A percentile compares a stretch with the other conserved stretches of the same genome.
phyloP scores from a whole-genome alignment of 768 basidiomycete species.

The Lactarius quietus region DNA sequence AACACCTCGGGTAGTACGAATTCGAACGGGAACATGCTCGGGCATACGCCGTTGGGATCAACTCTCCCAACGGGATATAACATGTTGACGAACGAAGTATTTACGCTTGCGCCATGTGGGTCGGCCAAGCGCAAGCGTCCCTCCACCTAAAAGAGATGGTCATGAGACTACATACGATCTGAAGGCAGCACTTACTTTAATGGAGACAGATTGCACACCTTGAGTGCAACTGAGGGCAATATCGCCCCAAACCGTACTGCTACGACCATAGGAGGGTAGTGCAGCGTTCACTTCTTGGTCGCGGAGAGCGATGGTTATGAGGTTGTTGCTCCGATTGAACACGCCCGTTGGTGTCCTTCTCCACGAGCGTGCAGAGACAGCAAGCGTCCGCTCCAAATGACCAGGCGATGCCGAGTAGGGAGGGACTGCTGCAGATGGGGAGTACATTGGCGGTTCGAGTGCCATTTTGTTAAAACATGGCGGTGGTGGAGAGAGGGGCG shows the following conservation, averaged over 20 bases:
- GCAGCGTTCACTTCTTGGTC: conserved; percentile 43
- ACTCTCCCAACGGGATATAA: conserved; percentile 24
- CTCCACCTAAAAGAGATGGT: conserved; percentile 24
- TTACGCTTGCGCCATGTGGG: conserved; percentile 17
- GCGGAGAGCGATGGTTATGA: conserved; percentile 41
- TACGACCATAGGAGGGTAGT: conserved; percentile 46
- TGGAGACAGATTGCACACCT: conserved; percentile 40
- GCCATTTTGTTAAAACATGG: not conserved
- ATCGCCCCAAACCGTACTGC: conserved; percentile 40
- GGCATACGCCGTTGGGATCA: conserved; percentile 28
- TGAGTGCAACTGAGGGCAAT: conserved; percentile 41
- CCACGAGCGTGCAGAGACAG: conserved; percentile 38
- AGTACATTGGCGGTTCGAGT: conserved; percentile 46
- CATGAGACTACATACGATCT: not conserved
- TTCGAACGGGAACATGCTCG: conserved; percentile 41
- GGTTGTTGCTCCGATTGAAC: conserved; percentile 40
- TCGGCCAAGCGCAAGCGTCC: conserved; percentile 25
- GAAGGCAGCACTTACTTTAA: conserved; percentile 39
- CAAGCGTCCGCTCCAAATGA: conserved; percentile 50
- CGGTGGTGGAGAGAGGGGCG: not conserved
- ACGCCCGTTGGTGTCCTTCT: conserved; percentile 37
- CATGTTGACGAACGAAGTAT: conserved; percentile 17
- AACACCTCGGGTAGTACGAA: conserved; percentile 23
- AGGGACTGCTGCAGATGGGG: conserved; percentile 52
- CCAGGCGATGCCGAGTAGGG: conserved; percentile 54